These are phyloP conservation scores for Globisporangium uncinulatum DNA, from an alignment of 352 stramenopile genomes.

Conservation along the genomic window DNA sequence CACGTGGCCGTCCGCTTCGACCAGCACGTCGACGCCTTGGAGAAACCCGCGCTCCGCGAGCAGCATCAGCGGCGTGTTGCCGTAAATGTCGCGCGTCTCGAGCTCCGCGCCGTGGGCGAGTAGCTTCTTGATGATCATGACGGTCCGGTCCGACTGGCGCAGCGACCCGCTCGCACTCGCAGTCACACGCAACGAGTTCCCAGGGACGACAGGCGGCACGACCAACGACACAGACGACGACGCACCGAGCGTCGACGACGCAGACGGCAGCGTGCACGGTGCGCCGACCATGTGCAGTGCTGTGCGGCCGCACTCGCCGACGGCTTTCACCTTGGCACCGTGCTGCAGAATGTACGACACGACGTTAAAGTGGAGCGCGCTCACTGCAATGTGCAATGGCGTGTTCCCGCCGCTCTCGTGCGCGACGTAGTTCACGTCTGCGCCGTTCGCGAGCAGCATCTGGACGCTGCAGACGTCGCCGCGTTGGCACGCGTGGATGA, in stretches of 20 bases:
- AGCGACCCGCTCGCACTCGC: conserved; percentile 22
- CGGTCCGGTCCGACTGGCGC: conserved; percentile 47
- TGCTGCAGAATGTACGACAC: conserved; percentile 86
- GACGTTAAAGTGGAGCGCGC: conserved; percentile 76
- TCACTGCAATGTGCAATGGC: conserved; percentile 75
- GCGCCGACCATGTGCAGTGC: conserved; percentile 76
- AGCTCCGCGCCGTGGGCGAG: conserved; percentile 58
- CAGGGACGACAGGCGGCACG: neutral
- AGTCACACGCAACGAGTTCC: conserved; percentile 14
- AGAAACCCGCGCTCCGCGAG: conserved; percentile 66
- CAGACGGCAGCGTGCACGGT: conserved; percentile 55
- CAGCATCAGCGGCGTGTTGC: conserved; percentile 79
- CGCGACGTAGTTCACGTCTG: conserved; percentile 85
- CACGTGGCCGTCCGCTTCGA: conserved; percentile 63
- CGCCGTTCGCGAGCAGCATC: conserved; percentile 83
- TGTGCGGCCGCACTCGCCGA: conserved; percentile 63
- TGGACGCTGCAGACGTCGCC: conserved; percentile 81
- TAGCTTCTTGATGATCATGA: conserved; percentile 83
- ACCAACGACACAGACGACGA: neutral
- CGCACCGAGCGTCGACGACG: conserved; percentile 22
- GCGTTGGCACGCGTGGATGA: conserved; percentile 82
- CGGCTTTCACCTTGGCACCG: conserved; percentile 69
- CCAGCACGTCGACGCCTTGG: conserved; percentile 63
- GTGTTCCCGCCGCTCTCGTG: conserved; percentile 78
- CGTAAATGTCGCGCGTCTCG: conserved; percentile 73